Conservation (phyloP, 768 basidiomycete species). For the Fomitopsis serialis region DNA sequence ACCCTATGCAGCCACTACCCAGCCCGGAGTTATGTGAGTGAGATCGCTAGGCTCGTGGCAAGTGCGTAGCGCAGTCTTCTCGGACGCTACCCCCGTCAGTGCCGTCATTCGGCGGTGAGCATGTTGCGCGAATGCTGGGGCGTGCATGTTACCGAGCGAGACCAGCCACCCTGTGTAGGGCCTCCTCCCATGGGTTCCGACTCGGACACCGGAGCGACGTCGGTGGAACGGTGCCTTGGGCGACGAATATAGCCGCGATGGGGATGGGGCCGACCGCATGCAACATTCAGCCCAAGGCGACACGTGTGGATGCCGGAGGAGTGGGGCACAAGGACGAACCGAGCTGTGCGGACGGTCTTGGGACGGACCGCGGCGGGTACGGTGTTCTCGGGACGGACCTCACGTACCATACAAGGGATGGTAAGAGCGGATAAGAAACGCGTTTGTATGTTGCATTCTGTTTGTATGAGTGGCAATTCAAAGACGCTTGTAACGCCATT, state of each 20-base stretch:
- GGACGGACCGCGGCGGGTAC: slow-evolving; percentile 4
- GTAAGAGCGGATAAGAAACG: background rate
- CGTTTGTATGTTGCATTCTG: background rate
- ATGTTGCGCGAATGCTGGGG: background rate
- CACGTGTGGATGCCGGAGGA: slow-evolving; percentile 13
- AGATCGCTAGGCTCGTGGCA: too few relatives aligned
- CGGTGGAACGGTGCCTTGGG: slow-evolving; percentile 20
- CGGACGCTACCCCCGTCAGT: too few relatives aligned
- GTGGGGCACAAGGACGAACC: slow-evolving; percentile 6
- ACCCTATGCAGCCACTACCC: too few relatives aligned
- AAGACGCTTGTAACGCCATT: slow-evolving; percentile 1
- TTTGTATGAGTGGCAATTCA: background rate
- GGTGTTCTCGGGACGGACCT: slow-evolving; percentile 12
- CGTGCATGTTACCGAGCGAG: background rate
- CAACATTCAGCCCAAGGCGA: slow-evolving; percentile 7
- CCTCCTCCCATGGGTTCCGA: too few relatives aligned
- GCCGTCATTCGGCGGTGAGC: too few relatives aligned
- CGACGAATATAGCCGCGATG: slow-evolving; percentile 6
- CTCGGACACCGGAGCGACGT: slow-evolving; percentile 15
- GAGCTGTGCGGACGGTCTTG: slow-evolving; percentile 7
- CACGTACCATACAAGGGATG: slow-evolving; percentile 4
- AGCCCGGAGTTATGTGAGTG: too few relatives aligned
- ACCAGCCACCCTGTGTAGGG: too few relatives aligned
- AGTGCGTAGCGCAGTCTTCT: too few relatives aligned
- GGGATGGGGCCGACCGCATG: slow-evolving; percentile 11